Evolutionary conservation across 805 yeast genomes (phyloP).

Genomic region (Zygosaccharomyces pseudorouxii): DNA sequence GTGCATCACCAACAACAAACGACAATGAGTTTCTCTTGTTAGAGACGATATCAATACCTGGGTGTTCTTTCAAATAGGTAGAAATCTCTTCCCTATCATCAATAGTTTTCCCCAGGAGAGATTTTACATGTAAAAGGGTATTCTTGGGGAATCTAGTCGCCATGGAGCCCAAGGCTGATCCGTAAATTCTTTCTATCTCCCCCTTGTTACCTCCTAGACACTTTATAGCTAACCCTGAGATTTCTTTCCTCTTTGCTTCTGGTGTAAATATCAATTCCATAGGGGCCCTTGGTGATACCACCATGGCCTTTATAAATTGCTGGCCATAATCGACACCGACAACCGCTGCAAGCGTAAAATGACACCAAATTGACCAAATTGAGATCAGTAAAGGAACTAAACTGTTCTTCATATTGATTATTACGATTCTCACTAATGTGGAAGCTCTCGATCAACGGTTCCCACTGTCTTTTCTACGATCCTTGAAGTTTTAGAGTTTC

Average conservation of each 20-base stretch:
- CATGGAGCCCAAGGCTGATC: slow-evolving; percentile 65
- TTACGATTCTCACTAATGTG: not conserved
- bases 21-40: slow-evolving; percentile 52
- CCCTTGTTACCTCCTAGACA: slow-evolving; percentile 34
- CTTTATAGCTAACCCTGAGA: slow-evolving; percentile 69
- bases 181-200: slow-evolving; percentile 68
- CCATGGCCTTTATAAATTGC: slow-evolving; percentile 77
- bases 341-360: slow-evolving; percentile 48
- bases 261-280: slow-evolving; percentile 84
- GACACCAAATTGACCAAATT: slow-evolving; percentile 16
- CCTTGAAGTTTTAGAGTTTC: not conserved
- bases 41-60: slow-evolving; percentile 50
- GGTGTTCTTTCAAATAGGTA: slow-evolving; percentile 50
- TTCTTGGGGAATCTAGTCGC: slow-evolving; percentile 70
- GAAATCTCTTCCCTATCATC: slow-evolving; percentile 44
- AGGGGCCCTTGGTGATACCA: slow-evolving; percentile 86
- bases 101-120: slow-evolving; percentile 58
- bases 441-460: not conserved
- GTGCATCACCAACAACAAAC: slow-evolving; percentile 46
- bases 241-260: slow-evolving; percentile 88
- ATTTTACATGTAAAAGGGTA: slow-evolving; percentile 63
- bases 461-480: not conserved
- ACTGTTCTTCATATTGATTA: slow-evolving; percentile 8
- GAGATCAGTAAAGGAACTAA: slow-evolving; percentile 8
- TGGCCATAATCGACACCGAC: slow-evolving; percentile 89